A percentile compares a stretch with the other conserved stretches of the same genome.
These are phyloP conservation scores for Mucor sp. DNA, from an alignment of 371 early-diverging fungal species.

Conservation along the genomic window DNA sequence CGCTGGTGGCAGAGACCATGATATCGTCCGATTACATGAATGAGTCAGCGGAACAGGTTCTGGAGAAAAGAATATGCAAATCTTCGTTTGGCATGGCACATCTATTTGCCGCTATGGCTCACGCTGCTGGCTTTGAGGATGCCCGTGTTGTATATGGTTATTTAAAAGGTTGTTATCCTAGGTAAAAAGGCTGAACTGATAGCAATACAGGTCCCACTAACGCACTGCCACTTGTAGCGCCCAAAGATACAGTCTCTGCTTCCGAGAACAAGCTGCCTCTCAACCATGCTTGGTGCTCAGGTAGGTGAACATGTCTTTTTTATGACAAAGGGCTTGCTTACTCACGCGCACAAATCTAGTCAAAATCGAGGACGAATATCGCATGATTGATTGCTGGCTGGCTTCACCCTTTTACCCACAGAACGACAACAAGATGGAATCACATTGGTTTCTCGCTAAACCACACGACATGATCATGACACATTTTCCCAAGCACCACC, in stretches of 20 bases:
- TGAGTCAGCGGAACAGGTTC: slow-evolving; percentile 47
- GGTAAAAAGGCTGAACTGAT: slow-evolving; percentile 5
- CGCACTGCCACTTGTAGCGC: slow-evolving; percentile 11
- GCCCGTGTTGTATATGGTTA: slow-evolving; percentile 58
- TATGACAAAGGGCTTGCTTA: neutral
- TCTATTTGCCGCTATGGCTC: slow-evolving; percentile 60
- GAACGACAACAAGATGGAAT: slow-evolving; percentile 32
- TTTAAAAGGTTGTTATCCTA: slow-evolving; percentile 44
- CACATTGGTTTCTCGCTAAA: slow-evolving; percentile 48
- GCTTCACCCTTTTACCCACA: slow-evolving; percentile 49
- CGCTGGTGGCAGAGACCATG: neutral
- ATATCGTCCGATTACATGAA: neutral
- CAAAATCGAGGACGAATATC: slow-evolving; percentile 61
- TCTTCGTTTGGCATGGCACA: slow-evolving; percentile 60
- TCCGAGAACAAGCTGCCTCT: slow-evolving; percentile 29
- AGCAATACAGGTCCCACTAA: neutral
- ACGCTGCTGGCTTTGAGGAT: slow-evolving; percentile 56
- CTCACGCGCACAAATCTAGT: slow-evolving; percentile 21
- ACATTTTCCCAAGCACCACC: slow-evolving; percentile 35
- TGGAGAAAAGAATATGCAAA: slow-evolving; percentile 39
- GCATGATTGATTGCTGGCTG: slow-evolving; percentile 65
- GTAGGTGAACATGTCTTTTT: slow-evolving; percentile 13
- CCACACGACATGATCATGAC: slow-evolving; percentile 47
- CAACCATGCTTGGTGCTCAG: slow-evolving; percentile 67
- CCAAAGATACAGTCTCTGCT: slow-evolving; percentile 36